Conservation (phyloP, 1,284 basidiomycete genomes). For the Phylloboletellus chloephorus region DNA sequence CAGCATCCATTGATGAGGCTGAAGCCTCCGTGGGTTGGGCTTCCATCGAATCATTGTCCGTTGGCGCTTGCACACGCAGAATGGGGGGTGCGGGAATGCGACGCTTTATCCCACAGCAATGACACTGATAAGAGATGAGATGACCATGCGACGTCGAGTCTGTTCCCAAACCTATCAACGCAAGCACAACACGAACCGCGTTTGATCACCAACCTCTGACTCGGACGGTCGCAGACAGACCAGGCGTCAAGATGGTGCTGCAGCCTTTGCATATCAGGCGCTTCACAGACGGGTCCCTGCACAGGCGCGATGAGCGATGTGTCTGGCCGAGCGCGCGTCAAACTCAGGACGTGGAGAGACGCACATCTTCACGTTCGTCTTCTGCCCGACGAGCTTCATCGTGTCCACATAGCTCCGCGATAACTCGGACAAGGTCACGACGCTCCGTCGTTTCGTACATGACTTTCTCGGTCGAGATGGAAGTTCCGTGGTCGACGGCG, state of each 20-base stretch:
- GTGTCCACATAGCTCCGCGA: conserved; percentile 56
- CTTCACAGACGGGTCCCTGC: conserved; percentile 74
- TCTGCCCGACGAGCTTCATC: conserved; percentile 69
- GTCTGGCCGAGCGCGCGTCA: background rate
- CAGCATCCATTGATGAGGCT: background rate
- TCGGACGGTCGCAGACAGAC: conserved; percentile 57
- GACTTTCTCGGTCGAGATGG: conserved; percentile 20
- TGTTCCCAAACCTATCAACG: conserved; percentile 24
- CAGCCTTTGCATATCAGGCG: conserved; percentile 71
- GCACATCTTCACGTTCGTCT: conserved; percentile 70
- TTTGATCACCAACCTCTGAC: conserved; percentile 48
- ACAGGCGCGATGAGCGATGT: conserved; percentile 1
- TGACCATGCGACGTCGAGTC: conserved; percentile 50
- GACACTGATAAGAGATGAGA: conserved; percentile 52
- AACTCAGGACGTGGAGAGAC: conserved; percentile 20
- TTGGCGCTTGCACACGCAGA: conserved; percentile 8
- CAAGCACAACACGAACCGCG: background rate
- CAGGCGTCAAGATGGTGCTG: conserved; percentile 59
- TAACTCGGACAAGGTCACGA: conserved; percentile 41
- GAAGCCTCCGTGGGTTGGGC: background rate
- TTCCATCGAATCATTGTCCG: background rate
- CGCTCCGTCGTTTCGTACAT: conserved; percentile 25
- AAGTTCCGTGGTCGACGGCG: background rate
- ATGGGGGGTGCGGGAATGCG: conserved; percentile 60
- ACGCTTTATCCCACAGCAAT: conserved; percentile 45